phyloP scores from a whole-genome alignment of 163 green algal genomes.

The Scenedesmus sp. region DNA sequence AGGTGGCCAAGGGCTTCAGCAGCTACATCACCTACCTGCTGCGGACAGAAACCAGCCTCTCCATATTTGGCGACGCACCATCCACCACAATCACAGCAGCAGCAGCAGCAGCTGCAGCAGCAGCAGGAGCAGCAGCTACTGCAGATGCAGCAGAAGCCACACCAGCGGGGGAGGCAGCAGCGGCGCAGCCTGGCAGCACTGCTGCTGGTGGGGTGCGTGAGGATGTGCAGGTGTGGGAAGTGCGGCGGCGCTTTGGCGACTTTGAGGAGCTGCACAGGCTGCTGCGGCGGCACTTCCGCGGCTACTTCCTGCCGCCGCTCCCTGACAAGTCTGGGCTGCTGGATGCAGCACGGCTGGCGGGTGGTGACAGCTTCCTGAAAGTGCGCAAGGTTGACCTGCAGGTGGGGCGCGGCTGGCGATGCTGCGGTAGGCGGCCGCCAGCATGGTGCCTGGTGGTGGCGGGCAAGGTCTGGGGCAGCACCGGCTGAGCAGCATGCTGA shows the following conservation, averaged over 20 bases:
- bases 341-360: not conserved
- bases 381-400: conserved; percentile 49
- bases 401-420: not conserved
- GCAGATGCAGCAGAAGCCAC: not conserved
- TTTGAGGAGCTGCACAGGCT: conserved; percentile 73
- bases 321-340: conserved; percentile 63
- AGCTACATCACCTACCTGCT: conserved; percentile 59
- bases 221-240: conserved; percentile 42
- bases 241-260: conserved; percentile 66
- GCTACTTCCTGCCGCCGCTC: conserved; percentile 75
- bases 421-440: not conserved
- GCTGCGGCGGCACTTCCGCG: conserved; percentile 62
- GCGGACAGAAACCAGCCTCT: conserved; percentile 60
- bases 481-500: not conserved
- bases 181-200: not conserved
- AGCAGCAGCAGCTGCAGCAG: not conserved
- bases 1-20: not conserved
- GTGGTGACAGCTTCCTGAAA: conserved; percentile 34
- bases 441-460: not conserved
- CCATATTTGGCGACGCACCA: not conserved
- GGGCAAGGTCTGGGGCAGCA: not conserved
- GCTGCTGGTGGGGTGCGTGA: not conserved
- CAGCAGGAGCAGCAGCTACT: not conserved
- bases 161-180: not conserved
- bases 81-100: not conserved